Percentiles rank a stretch among this genome's conserved stretches.
Evolutionary conservation across 495 filamentous ascomycete species (phyloP).

Genomic region (Aspergillus affinis): DNA sequence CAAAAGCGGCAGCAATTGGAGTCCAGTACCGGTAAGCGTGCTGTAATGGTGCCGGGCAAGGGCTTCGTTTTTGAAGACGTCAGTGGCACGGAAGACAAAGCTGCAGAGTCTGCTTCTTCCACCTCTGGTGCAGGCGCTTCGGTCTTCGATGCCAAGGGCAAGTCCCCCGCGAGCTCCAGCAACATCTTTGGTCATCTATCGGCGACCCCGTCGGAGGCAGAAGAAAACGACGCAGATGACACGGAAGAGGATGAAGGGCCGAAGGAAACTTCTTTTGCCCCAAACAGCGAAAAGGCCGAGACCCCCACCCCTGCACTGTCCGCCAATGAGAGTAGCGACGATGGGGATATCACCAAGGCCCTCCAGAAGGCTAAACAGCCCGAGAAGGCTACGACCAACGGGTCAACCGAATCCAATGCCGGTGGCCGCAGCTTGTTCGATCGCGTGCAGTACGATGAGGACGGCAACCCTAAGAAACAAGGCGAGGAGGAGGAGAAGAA

Average conservation of each 20-base stretch:
- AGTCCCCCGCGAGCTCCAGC: constrained; percentile 29
- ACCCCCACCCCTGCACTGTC: constrained; percentile 24
- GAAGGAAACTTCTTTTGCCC: constrained; percentile 14
- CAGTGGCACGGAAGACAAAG: constrained; percentile 13
- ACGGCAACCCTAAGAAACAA: constrained; percentile 49
- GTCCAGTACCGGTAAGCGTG: constrained; percentile 28
- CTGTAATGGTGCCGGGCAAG: constrained; percentile 43
- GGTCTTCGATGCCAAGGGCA: constrained; percentile 23
- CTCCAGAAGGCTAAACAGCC: constrained; percentile 23
- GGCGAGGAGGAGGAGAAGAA: constrained; percentile 29
- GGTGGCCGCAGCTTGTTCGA: constrained; percentile 58
- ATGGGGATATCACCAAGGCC: constrained; percentile 25
- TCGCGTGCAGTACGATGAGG: constrained; percentile 47
- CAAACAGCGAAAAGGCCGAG: constrained; percentile 23
- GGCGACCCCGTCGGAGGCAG: constrained; percentile 50
- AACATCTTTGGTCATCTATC: constrained; percentile 68
- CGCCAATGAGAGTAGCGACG: constrained; percentile 25
- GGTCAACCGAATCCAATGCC: constrained; percentile 29
- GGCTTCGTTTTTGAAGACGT: constrained; percentile 40
- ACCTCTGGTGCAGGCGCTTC: constrained; percentile 16
- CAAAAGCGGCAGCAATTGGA: constrained; percentile 42
- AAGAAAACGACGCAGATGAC: constrained; percentile 47
- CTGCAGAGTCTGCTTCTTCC: constrained; percentile 16
- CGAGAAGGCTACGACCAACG: constrained; percentile 23
- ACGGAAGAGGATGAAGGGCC: constrained; percentile 28